phyloP scores from a whole-genome alignment of 768 basidiomycete species.

The Paxillus rubicundulus region DNA sequence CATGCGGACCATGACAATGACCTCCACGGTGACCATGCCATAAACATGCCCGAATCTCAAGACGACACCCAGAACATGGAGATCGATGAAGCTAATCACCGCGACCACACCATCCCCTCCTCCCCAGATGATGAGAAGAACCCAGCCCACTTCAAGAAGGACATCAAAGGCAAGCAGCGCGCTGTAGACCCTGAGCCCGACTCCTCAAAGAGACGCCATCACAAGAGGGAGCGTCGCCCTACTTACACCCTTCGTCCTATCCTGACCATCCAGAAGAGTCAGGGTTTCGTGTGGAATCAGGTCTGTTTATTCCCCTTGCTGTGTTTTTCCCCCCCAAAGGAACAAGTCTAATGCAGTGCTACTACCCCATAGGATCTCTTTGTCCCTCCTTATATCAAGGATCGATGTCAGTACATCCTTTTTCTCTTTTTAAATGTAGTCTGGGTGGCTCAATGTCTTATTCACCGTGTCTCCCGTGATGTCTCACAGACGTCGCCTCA shows the following conservation, averaged over 20 bases:
- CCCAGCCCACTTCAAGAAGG: slow-evolving; percentile 45
- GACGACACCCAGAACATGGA: slow-evolving; percentile 59
- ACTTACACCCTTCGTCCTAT: slow-evolving; percentile 73
- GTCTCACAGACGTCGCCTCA: slow-evolving; percentile 65
- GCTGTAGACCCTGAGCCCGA: slow-evolving; percentile 67
- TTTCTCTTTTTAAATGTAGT: slow-evolving; percentile 13
- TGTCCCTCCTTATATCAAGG: slow-evolving; percentile 86
- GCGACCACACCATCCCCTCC: slow-evolving; percentile 1
- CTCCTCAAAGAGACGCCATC: slow-evolving; percentile 45
- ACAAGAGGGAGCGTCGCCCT: slow-evolving; percentile 53
- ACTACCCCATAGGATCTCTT: slow-evolving; percentile 65
- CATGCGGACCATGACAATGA: slow-evolving; percentile 24
- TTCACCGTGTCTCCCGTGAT: neutral
- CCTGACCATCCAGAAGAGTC: slow-evolving; percentile 81
- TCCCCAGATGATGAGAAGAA: slow-evolving; percentile 34
- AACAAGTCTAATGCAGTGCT: neutral
- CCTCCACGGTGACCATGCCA: slow-evolving; percentile 31
- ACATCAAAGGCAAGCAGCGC: slow-evolving; percentile 79
- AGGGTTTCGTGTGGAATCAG: slow-evolving; percentile 92
- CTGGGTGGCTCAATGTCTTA: slow-evolving; percentile 1
- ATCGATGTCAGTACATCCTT: slow-evolving; percentile 65
- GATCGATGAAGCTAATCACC: slow-evolving; percentile 40
- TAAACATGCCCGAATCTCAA: slow-evolving; percentile 25
- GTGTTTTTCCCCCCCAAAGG: too few relatives aligned
- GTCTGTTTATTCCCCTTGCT: slow-evolving; percentile 38